Conservation (phyloP, 345 rosid genomes). For the Aquilaria malaccensis region DNA sequence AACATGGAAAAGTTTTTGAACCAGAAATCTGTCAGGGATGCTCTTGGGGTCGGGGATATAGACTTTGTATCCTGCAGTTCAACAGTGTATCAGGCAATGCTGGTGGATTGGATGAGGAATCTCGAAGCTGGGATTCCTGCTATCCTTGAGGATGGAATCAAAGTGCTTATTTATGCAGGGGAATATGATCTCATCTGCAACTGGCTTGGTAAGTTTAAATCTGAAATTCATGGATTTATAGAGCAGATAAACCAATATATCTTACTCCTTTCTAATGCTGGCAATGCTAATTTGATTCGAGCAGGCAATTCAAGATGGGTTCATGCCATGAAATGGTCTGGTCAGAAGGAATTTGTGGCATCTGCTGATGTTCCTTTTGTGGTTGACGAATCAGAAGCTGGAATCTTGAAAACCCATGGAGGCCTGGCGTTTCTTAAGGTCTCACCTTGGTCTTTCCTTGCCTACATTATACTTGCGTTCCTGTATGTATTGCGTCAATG, state of each 20-base stretch:
- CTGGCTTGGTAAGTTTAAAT: constrained; percentile 74
- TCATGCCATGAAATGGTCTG: constrained; percentile 97
- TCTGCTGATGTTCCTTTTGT: constrained; percentile 61
- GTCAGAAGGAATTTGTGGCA: constrained; percentile 51
- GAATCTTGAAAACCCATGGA: constrained; percentile 60
- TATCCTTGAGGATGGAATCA: constrained; percentile 88
- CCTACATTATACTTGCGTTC: background rate
- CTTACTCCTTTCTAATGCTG: too few species aligned
- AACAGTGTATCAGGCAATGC: constrained; percentile 73
- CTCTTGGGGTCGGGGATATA: constrained; percentile 79
- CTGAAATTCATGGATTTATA: background rate
- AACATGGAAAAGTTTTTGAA: constrained; percentile 87
- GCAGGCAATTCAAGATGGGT: constrained; percentile 99
- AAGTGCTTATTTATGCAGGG: constrained; percentile 91
- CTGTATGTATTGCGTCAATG: too few species aligned
- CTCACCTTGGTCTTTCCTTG: background rate
- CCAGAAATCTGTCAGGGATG: constrained; percentile 59
- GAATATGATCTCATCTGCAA: constrained; percentile 99
- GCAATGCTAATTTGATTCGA: constrained; percentile 8
- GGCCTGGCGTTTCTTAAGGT: constrained; percentile 95
- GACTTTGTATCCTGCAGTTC: constrained; percentile 92
- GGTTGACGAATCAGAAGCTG: constrained; percentile 78
- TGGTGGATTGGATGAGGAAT: constrained; percentile 94
- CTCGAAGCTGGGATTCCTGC: constrained; percentile 89
- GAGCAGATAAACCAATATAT: background rate